These are phyloP conservation scores for Thelonectria discophora DNA, from an alignment of 2,329 filamentous ascomycete genomes.

Conservation along the genomic window DNA sequence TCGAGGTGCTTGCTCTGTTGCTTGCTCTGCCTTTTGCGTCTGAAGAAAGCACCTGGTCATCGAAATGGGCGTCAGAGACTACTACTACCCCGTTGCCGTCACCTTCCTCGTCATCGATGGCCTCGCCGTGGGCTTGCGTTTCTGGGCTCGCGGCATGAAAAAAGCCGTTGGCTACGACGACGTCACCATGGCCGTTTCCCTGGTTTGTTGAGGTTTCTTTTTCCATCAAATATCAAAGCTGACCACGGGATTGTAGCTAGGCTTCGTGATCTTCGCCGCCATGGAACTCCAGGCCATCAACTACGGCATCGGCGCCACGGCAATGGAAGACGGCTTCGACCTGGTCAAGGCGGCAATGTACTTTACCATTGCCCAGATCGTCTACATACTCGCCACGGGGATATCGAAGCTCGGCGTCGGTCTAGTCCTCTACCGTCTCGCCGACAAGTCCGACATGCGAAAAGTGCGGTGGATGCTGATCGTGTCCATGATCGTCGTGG, in stretches of 20 bases:
- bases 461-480: not conserved
- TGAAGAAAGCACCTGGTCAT: not conserved
- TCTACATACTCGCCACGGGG: conserved; percentile 7
- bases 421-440: conserved; percentile 4
- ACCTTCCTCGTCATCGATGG: conserved; percentile 7
- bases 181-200: not conserved
- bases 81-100: conserved; percentile 1
- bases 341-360: conserved; percentile 11
- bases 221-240: not conserved
- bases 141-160: conserved; percentile 6
- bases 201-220: not conserved
- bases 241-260: not conserved
- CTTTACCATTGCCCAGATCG: conserved; percentile 8
- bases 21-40: not conserved
- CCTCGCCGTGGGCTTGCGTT: conserved; percentile 5
- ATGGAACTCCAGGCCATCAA: conserved; percentile 1
- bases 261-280: conserved; percentile 2
- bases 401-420: conserved; percentile 6
- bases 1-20: not conserved
- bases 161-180: conserved; percentile 5
- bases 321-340: not conserved
- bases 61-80: not conserved
- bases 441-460: conserved; percentile 6
- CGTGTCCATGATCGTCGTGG: not conserved
- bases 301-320: conserved; percentile 4